Base-by-base conservation (phyloP, 495 filamentous ascomycete species). In the Niebla homalea region DNA sequence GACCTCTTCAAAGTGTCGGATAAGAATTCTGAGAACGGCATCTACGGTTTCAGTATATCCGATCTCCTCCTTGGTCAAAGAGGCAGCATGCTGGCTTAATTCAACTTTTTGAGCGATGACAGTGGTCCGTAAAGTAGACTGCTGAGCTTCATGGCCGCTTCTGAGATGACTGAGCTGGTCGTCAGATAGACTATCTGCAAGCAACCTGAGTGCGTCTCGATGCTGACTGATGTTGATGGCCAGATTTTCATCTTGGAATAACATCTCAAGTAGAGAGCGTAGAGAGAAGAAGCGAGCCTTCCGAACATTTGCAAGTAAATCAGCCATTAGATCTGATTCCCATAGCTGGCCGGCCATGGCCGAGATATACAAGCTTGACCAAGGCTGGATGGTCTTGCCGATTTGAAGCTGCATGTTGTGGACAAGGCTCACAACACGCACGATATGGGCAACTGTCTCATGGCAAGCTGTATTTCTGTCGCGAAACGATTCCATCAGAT, bases 31-130 rank as follows among this genome's bases (percentile, higher is more conserved):
- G n/a, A 48, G 32, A 14, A 36, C 15, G 25, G 2, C 45, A 59
- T 87, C 74, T 11, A 95, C 71, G 5, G 93, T 63, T n/a, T 73
- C 63, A 15, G 88, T 87, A 64, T 90, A 96, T 8, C 75, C 74
- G 37, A 77, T 70, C 57, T 92, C 87, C 49, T 84, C 69, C n/a
- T 83, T 68, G 0, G 85, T 82, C 11, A 96, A 67, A 20, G 75
- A 71, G 1, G 85, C 77, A 52, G 83, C 85, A 56, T 87, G 82
- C 55, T 83, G 85, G 64, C 81, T 92, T 40, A 98, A 70, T 58
- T 85, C 82, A 7, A 96, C 84, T 54, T 84, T 87, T 58, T 94
- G 86, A 43, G 86, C 84, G 20, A 94, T 78, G 16, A 95, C 81
- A 0, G 89, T 94, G 2, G 88, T 87, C 50, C 85, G 79, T 5